phyloP scores from a whole-genome alignment of 78 protist genomes.

The Monocercomonoides exilis region DNA sequence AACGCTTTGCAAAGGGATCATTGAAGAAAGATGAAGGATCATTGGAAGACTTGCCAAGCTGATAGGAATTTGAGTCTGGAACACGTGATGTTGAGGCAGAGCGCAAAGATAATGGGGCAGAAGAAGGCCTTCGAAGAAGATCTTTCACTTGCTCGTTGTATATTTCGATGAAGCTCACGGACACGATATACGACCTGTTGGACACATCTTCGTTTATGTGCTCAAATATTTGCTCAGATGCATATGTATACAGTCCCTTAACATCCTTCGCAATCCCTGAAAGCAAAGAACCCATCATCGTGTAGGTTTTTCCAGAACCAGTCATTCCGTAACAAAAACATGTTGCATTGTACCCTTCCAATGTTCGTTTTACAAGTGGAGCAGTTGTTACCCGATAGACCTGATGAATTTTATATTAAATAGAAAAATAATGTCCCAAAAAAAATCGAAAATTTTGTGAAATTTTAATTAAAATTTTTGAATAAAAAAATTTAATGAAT shows the following conservation, averaged over 20 bases:
- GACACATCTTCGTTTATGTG: not conserved
- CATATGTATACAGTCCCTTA: constrained; percentile 21
- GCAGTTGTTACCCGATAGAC: not conserved
- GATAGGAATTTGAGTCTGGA: not conserved
- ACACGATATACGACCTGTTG: not conserved
- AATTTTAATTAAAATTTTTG: too few species aligned
- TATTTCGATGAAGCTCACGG: constrained; percentile 7
- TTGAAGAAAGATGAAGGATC: too few species aligned
- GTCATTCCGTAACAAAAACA: constrained; percentile 58
- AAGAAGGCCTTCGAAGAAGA: not conserved
- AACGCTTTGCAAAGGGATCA: too few species aligned
- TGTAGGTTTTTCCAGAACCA: constrained; percentile 45
- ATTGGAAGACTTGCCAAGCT: too few species aligned
- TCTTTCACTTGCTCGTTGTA: constrained; percentile 21
- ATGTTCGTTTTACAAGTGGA: not conserved
- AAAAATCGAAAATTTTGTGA: too few species aligned
- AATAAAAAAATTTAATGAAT: not conserved
- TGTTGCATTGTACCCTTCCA: constrained; percentile 38
- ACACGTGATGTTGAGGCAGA: not conserved
- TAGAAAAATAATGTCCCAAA: not conserved
- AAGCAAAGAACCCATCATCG: constrained; percentile 30
- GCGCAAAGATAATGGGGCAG: not conserved
- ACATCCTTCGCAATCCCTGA: not conserved
- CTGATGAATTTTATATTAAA: not conserved
- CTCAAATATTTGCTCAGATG: constrained; percentile 2